Base-by-base conservation (phyloP, 1,284 basidiomycete genomes). In the Sporisorium graminicola region DNA sequence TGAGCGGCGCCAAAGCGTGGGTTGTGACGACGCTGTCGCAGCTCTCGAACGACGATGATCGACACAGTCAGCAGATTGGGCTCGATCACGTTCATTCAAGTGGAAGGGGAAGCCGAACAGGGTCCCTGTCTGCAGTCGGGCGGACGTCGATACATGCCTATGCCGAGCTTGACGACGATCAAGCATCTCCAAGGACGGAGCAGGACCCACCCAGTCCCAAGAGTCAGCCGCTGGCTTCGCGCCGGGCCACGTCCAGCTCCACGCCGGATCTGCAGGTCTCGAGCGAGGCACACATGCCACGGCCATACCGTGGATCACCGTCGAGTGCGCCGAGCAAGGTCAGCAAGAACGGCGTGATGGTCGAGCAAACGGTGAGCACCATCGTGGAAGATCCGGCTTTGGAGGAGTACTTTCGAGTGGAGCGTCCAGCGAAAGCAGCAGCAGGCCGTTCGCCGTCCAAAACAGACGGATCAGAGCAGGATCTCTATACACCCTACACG, bases 281-380 rank as follows among this genome's bases (percentile, higher is more conserved):
- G 29, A 52, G n/a, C 33, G 59, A 62, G n/a, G 43, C 66, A 5
- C 55, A 44, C 20, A 42, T 35, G 40, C 55, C 50, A 46, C 51
- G 66, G 3, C 50, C 55, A 18, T 58, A 58, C 8, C 43, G 66
- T 43, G 40, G 55, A 13, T 44, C 54, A 10, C 35, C 3, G 3
- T 26, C 59, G 14, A 58, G 33, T 29, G 37, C 59, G 20, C 44
- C 51, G 20, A 50, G 56, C 55, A 68, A 58, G 65, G 20, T 29
- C 47, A 42, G 47, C 60, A 57, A 60, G 33, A 51, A 20, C 42
- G 57, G 60, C 29, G 61, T 69, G 6, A 60, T 69, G 57, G 61
- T 69, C 8, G 67, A 69, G 29, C 67, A 69, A 47, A 64, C 67
- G 13, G 67, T 69, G 22, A 69, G 67, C 57, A 64, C 61, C 12